A percentile compares a stretch with the other conserved stretches of the same genome.
Conservation (phyloP, 768 basidiomycete species). For the Infundibulicybe gibba region DNA sequence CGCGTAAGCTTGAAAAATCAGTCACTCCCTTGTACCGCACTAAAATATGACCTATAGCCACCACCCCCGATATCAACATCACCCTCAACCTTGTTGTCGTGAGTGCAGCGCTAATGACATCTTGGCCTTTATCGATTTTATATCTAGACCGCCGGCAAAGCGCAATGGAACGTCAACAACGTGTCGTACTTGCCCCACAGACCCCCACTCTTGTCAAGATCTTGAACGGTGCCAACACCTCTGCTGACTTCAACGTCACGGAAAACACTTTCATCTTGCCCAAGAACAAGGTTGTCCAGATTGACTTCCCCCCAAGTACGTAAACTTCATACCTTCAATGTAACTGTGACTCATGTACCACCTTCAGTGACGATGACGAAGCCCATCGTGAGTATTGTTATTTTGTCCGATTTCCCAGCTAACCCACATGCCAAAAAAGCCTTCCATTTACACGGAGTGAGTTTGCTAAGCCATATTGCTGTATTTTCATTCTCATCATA, state of each 20-base stretch:
- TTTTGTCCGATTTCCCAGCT: conserved; percentile 3
- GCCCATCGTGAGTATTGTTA: conserved; percentile 10
- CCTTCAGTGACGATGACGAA: conserved; percentile 14
- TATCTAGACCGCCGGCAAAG: conserved; percentile 10
- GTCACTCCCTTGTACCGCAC: no score
- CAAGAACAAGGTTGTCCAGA: no score
- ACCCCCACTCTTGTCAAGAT: conserved; percentile 24
- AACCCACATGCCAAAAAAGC: no score
- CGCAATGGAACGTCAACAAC: conserved; percentile 27
- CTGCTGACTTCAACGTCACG: background rate
- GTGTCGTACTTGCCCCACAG: conserved; percentile 23
- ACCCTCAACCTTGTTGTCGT: conserved; percentile 9
- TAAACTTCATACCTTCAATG: background rate
- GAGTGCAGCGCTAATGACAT: background rate
- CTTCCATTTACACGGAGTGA: no score
- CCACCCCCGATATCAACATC: conserved; percentile 9
- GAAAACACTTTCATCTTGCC: conserved; percentile 10
- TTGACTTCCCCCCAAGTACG: conserved; percentile 2
- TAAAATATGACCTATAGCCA: no score
- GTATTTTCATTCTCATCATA: no score
- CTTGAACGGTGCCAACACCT: conserved; percentile 16
- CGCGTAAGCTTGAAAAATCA: no score
- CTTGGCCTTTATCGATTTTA: no score
- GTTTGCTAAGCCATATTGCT: no score
- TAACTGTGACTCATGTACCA: background rate